These are phyloP conservation scores for Westerdykella sp. DNA, from an alignment of 2,329 filamentous ascomycete species.

Conservation along the genomic window DNA sequence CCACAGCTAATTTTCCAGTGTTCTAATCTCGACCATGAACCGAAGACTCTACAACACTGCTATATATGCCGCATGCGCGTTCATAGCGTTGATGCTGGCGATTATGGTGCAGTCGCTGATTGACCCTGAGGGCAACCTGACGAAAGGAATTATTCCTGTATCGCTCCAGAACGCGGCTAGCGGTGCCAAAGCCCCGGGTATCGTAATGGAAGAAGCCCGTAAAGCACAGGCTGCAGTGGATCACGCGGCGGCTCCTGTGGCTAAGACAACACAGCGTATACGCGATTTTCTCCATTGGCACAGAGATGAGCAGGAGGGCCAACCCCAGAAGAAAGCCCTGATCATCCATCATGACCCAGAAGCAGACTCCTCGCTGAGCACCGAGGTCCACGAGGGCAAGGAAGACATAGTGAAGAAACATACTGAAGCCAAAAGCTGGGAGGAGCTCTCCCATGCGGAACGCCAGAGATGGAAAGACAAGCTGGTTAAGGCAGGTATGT, in stretches of 20 bases:
- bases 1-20: constrained; percentile 32
- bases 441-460: constrained; percentile 60
- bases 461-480: constrained; percentile 62
- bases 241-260: constrained; percentile 20
- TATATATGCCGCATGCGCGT: constrained; percentile 52
- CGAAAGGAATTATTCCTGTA: constrained; percentile 49
- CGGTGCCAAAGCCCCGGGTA: constrained; percentile 25
- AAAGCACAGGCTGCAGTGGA: constrained; percentile 15
- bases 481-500: constrained; percentile 65
- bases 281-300: constrained; percentile 30
- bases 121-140: constrained; percentile 46
- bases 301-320: constrained; percentile 9
- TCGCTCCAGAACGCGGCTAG: constrained; percentile 39
- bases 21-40: neutral
- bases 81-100: constrained; percentile 56
- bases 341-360: constrained; percentile 38
- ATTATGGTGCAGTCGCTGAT: constrained; percentile 54
- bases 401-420: constrained; percentile 33
- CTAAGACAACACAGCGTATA: constrained; percentile 25
- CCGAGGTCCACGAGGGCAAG: constrained; percentile 34
- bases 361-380: constrained; percentile 34
- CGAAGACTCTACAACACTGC: constrained; percentile 47
- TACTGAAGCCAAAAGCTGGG: constrained; percentile 57
- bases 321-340: constrained; percentile 33
- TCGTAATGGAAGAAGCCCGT: constrained; percentile 20